Conservation (phyloP, 176 grass and related monocot species). For the Zoysia japonica region DNA sequence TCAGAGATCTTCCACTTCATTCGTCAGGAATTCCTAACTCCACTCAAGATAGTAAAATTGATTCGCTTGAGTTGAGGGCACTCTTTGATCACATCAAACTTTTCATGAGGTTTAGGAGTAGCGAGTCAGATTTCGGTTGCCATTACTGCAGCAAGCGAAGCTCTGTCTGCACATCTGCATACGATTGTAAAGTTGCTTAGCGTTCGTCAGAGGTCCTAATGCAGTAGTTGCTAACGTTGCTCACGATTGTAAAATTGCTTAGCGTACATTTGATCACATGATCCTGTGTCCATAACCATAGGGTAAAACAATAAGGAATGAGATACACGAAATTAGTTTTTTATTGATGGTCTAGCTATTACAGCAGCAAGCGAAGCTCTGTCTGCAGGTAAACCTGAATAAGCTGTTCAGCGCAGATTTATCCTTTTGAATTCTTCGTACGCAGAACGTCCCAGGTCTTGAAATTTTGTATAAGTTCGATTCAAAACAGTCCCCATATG, state of each 20-base stretch:
- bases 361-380: too few species aligned
- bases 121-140: neutral
- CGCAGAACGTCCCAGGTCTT: neutral
- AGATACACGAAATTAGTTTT: too few species aligned
- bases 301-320: too few species aligned
- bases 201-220: too few species aligned
- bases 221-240: too few species aligned
- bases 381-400: neutral
- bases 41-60: neutral
- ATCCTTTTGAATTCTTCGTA: neutral
- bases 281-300: too few species aligned
- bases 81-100: neutral
- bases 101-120: neutral
- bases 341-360: too few species aligned
- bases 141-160: neutral
- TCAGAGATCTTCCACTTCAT: neutral
- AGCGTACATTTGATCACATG: too few species aligned
- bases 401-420: neutral
- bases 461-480: neutral
- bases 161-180: neutral
- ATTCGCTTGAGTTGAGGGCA: neutral
- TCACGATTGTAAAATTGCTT: too few species aligned
- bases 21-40: neutral
- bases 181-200: too few species aligned
- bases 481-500: rapidly evolving